Percentiles rank a stretch among this genome's conserved stretches.
Evolutionary conservation across 768 basidiomycete species (phyloP).

Genomic region (Phlebiopsis flavidoalba): DNA sequence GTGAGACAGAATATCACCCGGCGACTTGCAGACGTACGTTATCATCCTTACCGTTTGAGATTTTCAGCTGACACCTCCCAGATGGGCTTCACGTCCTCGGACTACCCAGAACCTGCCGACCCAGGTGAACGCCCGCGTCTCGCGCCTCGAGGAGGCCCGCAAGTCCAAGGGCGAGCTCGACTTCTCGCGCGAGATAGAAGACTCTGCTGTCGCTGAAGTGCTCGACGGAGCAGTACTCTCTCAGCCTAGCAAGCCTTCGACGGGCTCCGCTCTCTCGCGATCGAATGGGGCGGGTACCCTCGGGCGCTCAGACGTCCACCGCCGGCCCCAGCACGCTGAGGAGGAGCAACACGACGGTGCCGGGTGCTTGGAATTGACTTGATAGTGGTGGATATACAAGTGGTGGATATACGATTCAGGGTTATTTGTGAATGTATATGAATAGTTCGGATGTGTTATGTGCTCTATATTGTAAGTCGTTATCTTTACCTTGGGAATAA

Average conservation of each 20-base stretch:
- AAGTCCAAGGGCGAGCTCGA: neutral
- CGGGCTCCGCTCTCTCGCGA: neutral
- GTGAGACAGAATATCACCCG: slow-evolving; percentile 41
- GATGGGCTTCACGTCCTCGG: neutral
- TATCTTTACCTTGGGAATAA: neutral
- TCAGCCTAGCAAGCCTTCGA: neutral
- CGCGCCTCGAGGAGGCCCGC: neutral
- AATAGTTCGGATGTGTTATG: no score
- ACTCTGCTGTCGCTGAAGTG: slow-evolving; percentile 21
- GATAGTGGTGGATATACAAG: neutral
- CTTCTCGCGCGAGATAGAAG: slow-evolving; percentile 17
- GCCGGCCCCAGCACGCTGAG: neutral
- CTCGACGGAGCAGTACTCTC: slow-evolving; percentile 21
- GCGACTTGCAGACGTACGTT: slow-evolving; percentile 62
- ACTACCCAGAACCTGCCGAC: slow-evolving; percentile 50
- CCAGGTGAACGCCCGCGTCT: slow-evolving; percentile 30
- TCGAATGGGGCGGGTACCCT: neutral
- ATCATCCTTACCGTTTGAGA: slow-evolving; percentile 22
- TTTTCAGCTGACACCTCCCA: slow-evolving; percentile 29
- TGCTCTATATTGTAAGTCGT: neutral
- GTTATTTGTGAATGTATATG: no score
- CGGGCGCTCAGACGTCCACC: neutral
- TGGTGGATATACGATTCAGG: neutral
- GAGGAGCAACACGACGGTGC: slow-evolving; percentile 9
- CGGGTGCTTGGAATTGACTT: slow-evolving; percentile 6